Evolutionary conservation across 306 rosid species (phyloP).

Genomic region (Senna siamea): DNA sequence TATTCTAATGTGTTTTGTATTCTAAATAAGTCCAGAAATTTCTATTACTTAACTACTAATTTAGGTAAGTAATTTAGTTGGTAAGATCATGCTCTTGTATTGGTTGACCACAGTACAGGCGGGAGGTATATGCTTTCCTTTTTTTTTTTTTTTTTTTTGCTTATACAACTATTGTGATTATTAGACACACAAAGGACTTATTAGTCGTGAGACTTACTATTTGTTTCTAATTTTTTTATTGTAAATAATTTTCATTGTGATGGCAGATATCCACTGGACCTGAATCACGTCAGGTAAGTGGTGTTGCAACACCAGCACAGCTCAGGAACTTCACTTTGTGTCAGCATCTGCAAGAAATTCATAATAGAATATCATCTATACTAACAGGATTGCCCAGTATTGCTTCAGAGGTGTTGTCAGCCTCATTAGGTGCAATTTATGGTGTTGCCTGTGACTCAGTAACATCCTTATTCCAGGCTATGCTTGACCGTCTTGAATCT

Average conservation of each 20-base stretch:
- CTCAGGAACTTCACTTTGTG: conserved; percentile 85
- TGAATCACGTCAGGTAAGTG: conserved; percentile 92
- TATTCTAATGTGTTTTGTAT: conserved; percentile 16
- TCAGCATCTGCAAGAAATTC: conserved; percentile 95
- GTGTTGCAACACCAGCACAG: conserved; percentile 92
- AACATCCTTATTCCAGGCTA: conserved; percentile 87
- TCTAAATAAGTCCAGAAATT: neutral
- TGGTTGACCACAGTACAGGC: neutral
- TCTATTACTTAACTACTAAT: neutral
- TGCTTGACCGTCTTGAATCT: conserved; percentile 95
- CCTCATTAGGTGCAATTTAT: conserved; percentile 83
- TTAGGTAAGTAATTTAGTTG: neutral
- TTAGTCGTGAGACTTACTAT: conserved; percentile 5
- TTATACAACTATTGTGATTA: neutral
- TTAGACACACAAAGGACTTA: conserved; percentile 22
- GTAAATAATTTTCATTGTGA: conserved; percentile 30
- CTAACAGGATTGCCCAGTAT: conserved; percentile 78
- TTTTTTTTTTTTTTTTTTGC: conserved; percentile 6
- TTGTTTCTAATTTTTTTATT: conserved; percentile 29
- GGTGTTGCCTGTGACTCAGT: conserved; percentile 97
- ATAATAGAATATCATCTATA: conserved; percentile 68
- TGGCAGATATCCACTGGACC: conserved; percentile 96
- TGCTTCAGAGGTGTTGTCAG: conserved; percentile 91
- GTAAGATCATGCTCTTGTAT: neutral
- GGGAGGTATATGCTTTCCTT: neutral